Percentiles rank a stretch among this genome's conserved stretches.
These are phyloP conservation scores for Neurospora tetrasperma DNA, from an alignment of 495 filamentous ascomycete genomes.

Conservation along the genomic window DNA sequence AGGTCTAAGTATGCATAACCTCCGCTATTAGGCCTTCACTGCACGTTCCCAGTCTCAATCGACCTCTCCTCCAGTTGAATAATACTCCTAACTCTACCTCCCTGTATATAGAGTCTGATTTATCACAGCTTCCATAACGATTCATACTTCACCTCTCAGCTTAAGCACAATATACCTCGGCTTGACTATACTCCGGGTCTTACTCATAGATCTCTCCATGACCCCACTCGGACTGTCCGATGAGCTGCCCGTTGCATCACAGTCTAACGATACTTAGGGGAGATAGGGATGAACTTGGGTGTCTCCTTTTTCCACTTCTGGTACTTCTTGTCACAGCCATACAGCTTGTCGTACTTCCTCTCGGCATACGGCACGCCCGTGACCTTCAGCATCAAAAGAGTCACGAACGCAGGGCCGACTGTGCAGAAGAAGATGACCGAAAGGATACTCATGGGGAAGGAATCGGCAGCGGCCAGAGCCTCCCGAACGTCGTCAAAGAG, in stretches of 20 bases:
- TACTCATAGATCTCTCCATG: background rate
- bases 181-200: background rate
- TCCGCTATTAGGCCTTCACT: background rate
- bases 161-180: background rate
- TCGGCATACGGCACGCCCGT: constrained; percentile 51
- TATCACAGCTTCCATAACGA: background rate
- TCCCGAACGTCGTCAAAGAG: constrained; percentile 29
- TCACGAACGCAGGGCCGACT: constrained; percentile 52
- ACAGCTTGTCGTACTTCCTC: constrained; percentile 54
- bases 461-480: constrained; percentile 28
- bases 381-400: constrained; percentile 50
- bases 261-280: background rate
- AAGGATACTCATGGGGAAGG: constrained; percentile 24
- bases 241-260: background rate
- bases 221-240: background rate
- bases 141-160: background rate
- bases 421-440: constrained; percentile 37
- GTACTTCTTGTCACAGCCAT: constrained; percentile 53
- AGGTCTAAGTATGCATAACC: background rate
- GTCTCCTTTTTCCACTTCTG: constrained; percentile 56
- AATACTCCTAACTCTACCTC: background rate
- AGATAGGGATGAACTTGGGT: constrained; percentile 50
- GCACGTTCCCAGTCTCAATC: background rate
- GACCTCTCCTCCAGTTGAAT: background rate
- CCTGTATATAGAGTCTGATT: background rate